Evolutionary conservation across 345 rosid species (phyloP), one percentile per base, ranked within the genome.

Genomic region (Lagerstroemia speciosa): DNA sequence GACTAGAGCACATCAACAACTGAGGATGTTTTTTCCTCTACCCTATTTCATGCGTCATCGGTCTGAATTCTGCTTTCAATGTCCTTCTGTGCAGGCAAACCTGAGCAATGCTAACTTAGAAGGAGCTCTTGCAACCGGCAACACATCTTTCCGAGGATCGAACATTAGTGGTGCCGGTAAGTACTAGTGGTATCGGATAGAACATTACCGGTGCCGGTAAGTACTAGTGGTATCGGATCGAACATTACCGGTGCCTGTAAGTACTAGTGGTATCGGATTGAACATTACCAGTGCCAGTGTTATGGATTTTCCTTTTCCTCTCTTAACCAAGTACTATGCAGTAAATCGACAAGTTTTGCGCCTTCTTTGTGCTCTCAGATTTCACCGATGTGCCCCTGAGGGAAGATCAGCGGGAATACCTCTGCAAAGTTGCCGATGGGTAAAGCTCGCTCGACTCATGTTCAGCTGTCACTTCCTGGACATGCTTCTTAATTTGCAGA

Each of bases 81-180:
- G n/a, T 62, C 17, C 40, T 67, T 65, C 73, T 58, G 36, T 78
- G 78, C 83, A 93, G 98, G 97, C 70, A 65, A 93, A 91, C 72
- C 71, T 93, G 73, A 86, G 82, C 66, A 91, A 93, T 73, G 98
- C 96, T 61, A 93, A 87, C 80, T 79, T 93, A 78, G 98, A 91
- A 86, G 98, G 98, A 70, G 96, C 96, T 6, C 80, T 83, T 71
- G 84, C 83, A 69, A 91, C 97, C 5, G 96, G 98, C 64, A 93
- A 93, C 78, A 87, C 97, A n/a, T 91, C 98, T 57, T 91, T 93
- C 75, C 89, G n/a, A 75, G 97, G 95, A 77, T 87, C 98, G 71
- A 89, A 76, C 52, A 86, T 93, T 68, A 82, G 81, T 1, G 98
- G 97, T 70, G 98, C 97, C 22, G 97, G 97, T 89, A 76, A 71